Evolutionary conservation across 2,329 filamentous ascomycete genomes (phyloP).

Genomic region (Tympanopsis confertula): DNA sequence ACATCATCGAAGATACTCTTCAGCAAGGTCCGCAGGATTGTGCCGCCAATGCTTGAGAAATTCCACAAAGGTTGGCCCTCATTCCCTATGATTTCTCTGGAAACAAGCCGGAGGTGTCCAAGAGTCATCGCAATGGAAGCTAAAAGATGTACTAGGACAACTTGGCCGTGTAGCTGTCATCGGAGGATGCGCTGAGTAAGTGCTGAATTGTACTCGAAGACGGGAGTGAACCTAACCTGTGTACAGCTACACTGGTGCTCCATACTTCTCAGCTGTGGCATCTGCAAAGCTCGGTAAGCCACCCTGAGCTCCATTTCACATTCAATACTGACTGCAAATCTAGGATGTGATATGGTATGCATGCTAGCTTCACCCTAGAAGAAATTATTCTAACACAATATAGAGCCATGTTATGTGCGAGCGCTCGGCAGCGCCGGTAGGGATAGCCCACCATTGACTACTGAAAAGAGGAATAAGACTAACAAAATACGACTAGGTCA

Average conservation of each 20-base stretch:
- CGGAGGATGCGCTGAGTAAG: conserved; percentile 48
- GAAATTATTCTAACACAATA: conserved; percentile 7
- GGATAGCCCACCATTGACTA: background rate
- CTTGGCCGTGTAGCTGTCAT: conserved; percentile 55
- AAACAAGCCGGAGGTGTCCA: conserved; percentile 2
- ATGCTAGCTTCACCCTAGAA: conserved; percentile 1
- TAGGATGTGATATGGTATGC: conserved; percentile 1
- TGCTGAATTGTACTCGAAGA: background rate
- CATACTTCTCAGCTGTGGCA: conserved; percentile 59
- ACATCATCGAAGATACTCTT: conserved; percentile 46
- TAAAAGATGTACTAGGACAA: conserved; percentile 40
- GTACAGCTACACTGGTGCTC: conserved; percentile 53
- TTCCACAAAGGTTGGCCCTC: conserved; percentile 48
- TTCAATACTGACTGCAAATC: background rate
- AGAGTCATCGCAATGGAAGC: no score
- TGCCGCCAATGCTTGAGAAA: conserved; percentile 56
- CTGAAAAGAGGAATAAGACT: background rate
- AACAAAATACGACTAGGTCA: conserved; percentile 29
- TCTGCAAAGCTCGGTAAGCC: conserved; percentile 45
- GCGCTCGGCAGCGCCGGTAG: conserved; percentile 36
- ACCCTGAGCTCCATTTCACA: conserved; percentile 1
- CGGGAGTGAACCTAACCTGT: conserved; percentile 2
- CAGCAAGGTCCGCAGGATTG: conserved; percentile 51
- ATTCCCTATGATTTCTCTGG: conserved; percentile 1
- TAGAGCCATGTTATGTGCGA: conserved; percentile 55